These are phyloP conservation scores for Trametes punicea DNA, from an alignment of 768 basidiomycete species.

Conservation along the genomic window DNA sequence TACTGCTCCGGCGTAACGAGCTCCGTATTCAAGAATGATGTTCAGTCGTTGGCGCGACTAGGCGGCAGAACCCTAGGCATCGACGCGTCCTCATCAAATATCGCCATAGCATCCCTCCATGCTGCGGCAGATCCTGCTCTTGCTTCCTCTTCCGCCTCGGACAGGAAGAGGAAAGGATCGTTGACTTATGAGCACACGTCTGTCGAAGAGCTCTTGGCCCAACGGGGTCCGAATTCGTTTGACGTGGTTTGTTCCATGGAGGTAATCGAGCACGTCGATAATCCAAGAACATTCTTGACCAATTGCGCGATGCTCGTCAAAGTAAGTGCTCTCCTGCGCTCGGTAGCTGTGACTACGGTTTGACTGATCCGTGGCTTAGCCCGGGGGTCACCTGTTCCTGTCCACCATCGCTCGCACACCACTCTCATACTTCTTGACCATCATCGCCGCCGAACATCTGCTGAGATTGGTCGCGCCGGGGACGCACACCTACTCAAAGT, in stretches of 20 bases:
- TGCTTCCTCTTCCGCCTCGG: constrained; percentile 24
- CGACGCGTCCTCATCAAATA: constrained; percentile 87
- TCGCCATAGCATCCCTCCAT: constrained; percentile 80
- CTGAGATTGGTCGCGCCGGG: constrained; percentile 77
- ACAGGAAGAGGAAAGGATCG: constrained; percentile 14
- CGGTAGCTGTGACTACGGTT: neutral
- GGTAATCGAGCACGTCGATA: constrained; percentile 95
- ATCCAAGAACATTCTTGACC: constrained; percentile 79
- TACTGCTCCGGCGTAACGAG: neutral
- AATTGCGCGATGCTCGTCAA: constrained; percentile 85
- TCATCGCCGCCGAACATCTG: constrained; percentile 78
- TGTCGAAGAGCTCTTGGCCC: constrained; percentile 65
- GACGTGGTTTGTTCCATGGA: constrained; percentile 98
- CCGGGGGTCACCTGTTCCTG: constrained; percentile 92
- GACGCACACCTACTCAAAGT: constrained; percentile 92
- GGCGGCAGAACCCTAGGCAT: constrained; percentile 89
- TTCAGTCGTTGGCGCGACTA: constrained; percentile 78
- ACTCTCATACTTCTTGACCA: constrained; percentile 65
- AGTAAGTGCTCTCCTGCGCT: constrained; percentile 40
- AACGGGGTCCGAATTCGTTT: constrained; percentile 57
- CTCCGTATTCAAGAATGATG: neutral
- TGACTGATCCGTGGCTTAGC: constrained; percentile 43
- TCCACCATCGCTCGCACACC: constrained; percentile 92
- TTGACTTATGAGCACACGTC: constrained; percentile 70
- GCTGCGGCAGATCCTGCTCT: constrained; percentile 74